Evolutionary conservation across 2,329 filamentous ascomycete genomes (phyloP), one percentile per base, ranked within the genome.

Genomic region (Dactylella cylindrospora): DNA sequence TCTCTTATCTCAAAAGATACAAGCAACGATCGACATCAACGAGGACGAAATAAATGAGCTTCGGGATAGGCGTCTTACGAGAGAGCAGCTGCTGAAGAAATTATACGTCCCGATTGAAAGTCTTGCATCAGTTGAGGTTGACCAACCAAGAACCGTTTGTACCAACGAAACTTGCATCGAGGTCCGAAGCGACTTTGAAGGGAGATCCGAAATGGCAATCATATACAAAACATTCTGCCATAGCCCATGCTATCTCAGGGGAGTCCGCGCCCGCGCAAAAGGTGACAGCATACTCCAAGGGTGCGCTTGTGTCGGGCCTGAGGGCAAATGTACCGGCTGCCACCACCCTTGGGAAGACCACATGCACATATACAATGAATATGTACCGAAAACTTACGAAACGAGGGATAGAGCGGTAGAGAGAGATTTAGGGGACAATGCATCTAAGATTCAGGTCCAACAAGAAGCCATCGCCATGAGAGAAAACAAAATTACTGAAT

Each of bases 331-430:
- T 44, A 33, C 8, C 1, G 10, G 28, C 2, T 75, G 73, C 61
- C 19, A 38, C 1, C 73, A 76, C 62, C 50, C 67, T 32, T 75
- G 72, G 72, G 64, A 70, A 23, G 61, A 71, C n/a, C 74, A 76
- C 61, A 45, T 73, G 47, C 73, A 75, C 52, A 67, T 75, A 1
- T 55, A 69, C 1, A 72, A 70, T 55, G 70, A 72, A 28, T 71
- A 10, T 50, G 5, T 68, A 61, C 5, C 65, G 54, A 1, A 67
- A 49, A 17, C 68, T 67, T 2, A 68, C 35, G 1, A 70, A 74
- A 45, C 32, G 43, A 0, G 65, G 65, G 2, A 31, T 23, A 6
- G 8, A 13, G 5, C 29, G 13, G 29, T 23, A 12, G 45, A 54
- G 29, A 5, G 1, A 13, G 22, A 41, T 51, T 74, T 15, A 26